A percentile compares a stretch with the other conserved stretches of the same genome.
Conservation (phyloP, 2,329 filamentous ascomycete genomes). For the Claviceps pusilla region DNA sequence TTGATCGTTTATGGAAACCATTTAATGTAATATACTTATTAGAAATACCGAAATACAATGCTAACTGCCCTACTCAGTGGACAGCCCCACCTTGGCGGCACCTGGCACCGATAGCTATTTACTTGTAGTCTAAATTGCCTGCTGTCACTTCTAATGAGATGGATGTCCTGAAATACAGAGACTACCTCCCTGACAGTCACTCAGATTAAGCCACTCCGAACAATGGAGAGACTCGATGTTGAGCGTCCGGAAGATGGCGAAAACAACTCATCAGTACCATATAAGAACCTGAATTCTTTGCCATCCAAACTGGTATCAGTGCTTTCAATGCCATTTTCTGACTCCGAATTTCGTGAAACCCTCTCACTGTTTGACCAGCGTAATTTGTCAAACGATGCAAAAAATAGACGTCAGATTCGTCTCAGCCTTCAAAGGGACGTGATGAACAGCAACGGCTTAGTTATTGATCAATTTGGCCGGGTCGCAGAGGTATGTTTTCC, state of each 20-base stretch:
- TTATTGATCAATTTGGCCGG: constrained; percentile 74
- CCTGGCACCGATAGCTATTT: too few species aligned
- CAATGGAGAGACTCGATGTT: neutral
- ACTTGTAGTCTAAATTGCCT: too few species aligned
- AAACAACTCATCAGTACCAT: neutral
- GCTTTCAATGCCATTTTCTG: constrained; percentile 81
- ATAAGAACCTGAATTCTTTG: constrained; percentile 43
- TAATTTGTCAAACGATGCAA: constrained; percentile 56
- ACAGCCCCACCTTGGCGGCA: too few species aligned
- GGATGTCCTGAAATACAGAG: too few species aligned
- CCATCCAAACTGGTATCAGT: constrained; percentile 71
- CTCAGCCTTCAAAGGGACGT: constrained; percentile 82
- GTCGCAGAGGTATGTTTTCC: constrained; percentile 59
- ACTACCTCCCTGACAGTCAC: too few species aligned
- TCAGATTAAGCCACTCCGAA: neutral
- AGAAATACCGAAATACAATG: too few species aligned
- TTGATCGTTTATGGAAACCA: too few species aligned
- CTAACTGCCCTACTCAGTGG: too few species aligned
- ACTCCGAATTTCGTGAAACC: constrained; percentile 79
- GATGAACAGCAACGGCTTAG: constrained; percentile 79
- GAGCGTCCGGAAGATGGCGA: neutral
- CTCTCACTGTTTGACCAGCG: constrained; percentile 63
- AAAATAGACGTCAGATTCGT: constrained; percentile 63
- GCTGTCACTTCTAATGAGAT: too few species aligned
- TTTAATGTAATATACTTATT: too few species aligned